Evolutionary conservation across 169 alveolate genomes (phyloP).

Genomic region (Plasmodium adleri): DNA sequence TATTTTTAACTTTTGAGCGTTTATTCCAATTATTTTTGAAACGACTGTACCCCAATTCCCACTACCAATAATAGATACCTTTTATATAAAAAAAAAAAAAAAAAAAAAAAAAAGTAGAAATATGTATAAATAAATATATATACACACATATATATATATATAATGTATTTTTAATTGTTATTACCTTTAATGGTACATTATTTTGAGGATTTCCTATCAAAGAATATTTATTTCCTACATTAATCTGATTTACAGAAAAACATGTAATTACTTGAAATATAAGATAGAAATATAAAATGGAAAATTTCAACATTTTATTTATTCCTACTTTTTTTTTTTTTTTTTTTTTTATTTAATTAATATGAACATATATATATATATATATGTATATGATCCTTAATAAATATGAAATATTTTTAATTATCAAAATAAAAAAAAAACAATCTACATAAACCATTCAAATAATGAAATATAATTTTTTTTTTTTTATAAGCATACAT

Average conservation of each 20-base stretch:
- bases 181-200: conserved; percentile 30
- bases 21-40: conserved; percentile 86
- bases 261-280: conserved; percentile 24
- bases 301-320: conserved; percentile 35
- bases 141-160: not conserved
- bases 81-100: not conserved
- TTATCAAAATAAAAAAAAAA: too few relatives aligned
- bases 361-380: too few relatives aligned
- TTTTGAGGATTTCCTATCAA: conserved; percentile 15
- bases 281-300: conserved; percentile 14
- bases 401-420: too few relatives aligned
- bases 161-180: not conserved
- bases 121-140: conserved; percentile 12
- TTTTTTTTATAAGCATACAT: too few relatives aligned
- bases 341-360: not conserved
- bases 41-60: conserved; percentile 93
- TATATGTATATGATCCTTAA: too few relatives aligned
- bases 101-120: not conserved
- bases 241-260: conserved; percentile 23
- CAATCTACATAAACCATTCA: too few relatives aligned
- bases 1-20: conserved; percentile 75
- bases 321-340: too few relatives aligned
- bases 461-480: too few relatives aligned
- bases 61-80: conserved; percentile 90
- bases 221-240: conserved; percentile 7